phyloP scores from a whole-genome alignment of 768 basidiomycete species.

The Pleurotus cornucopiae region DNA sequence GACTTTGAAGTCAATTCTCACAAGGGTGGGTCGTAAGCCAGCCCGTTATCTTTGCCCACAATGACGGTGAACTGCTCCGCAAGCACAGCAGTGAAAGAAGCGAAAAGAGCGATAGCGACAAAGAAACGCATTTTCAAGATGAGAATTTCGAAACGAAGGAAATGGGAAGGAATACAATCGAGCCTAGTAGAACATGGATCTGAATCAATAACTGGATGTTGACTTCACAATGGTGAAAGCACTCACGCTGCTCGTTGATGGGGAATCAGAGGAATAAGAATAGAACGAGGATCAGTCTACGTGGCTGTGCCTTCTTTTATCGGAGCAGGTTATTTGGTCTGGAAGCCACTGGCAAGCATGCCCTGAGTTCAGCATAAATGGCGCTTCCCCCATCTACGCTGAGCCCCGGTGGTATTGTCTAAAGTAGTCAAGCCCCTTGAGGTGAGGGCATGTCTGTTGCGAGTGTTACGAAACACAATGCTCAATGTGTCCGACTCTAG shows the following conservation, averaged over 20 bases:
- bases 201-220: neutral
- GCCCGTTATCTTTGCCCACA: constrained; percentile 33
- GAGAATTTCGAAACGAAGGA: constrained; percentile 21
- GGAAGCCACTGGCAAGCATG: too few species aligned
- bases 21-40: constrained; percentile 12
- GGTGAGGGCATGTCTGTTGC: too few species aligned
- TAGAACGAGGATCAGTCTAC: constrained; percentile 4
- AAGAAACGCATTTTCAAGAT: constrained; percentile 48
- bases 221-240: neutral
- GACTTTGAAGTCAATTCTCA: neutral
- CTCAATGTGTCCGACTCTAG: too few species aligned
- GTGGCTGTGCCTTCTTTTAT: neutral
- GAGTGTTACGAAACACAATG: too few species aligned
- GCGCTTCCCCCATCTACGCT: too few species aligned
- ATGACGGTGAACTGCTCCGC: constrained; percentile 31
- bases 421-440: too few species aligned
- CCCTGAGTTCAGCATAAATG: too few species aligned
- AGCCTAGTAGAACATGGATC: constrained; percentile 29
- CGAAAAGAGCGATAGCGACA: constrained; percentile 32
- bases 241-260: constrained; percentile 42
- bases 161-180: constrained; percentile 8
- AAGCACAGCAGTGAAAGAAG: constrained; percentile 32
- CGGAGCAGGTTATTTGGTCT: too few species aligned
- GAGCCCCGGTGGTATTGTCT: too few species aligned
- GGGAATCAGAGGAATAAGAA: constrained; percentile 1